Evolutionary conservation across 805 yeast genomes (phyloP), one percentile per base, ranked within the genome.

Genomic region (Kazachstania bromeliacearum): DNA sequence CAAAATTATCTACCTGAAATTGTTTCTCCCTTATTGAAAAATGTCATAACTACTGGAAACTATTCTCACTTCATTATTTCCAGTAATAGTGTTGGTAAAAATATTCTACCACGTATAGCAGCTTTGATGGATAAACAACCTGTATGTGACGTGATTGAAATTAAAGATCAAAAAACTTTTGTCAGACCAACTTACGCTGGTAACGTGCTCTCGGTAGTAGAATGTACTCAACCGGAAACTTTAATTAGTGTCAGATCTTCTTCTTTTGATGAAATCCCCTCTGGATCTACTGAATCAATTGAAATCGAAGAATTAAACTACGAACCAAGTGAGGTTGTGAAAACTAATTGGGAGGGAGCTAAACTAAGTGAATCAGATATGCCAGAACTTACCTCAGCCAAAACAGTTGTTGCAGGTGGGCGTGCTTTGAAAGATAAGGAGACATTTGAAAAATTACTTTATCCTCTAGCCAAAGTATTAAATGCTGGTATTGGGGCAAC

Each of bases 401-500:
- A 75, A 38, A 67, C 64, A 21, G 92, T 89, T 24, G 84, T 89
- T 20, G 68, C 95, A 18, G 98, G 98, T 28, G 98, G 98, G 29
- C 77, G 96, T 51, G 97, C 95, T 26, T 73, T 89, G 48, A 85
- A 88, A 60, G 77, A 77, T 60, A 88, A 87, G 60, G 96, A 83
- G 57, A 79, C 81, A 39, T 89, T 89, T 59, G 94, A 84, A 38
- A 57, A 69, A 37, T 47, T 85, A 40, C 67, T 92, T 36, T 75
- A 71, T 48, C 97, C 98, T 35, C 67, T 89, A 46, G 96, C 97
- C 6, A 77, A 75, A 39, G 71, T 81, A 41, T 65, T 89, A 40
- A 73, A 77, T 38, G 98, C 97, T 2, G 97, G 95, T 37, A 80
- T 89, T 34, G 98, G 98, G 53, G 97, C 97, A 3, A 85, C 96